phyloP scores from a whole-genome alignment of 164 flowering plant species.

The Vitis rotundifolia region DNA sequence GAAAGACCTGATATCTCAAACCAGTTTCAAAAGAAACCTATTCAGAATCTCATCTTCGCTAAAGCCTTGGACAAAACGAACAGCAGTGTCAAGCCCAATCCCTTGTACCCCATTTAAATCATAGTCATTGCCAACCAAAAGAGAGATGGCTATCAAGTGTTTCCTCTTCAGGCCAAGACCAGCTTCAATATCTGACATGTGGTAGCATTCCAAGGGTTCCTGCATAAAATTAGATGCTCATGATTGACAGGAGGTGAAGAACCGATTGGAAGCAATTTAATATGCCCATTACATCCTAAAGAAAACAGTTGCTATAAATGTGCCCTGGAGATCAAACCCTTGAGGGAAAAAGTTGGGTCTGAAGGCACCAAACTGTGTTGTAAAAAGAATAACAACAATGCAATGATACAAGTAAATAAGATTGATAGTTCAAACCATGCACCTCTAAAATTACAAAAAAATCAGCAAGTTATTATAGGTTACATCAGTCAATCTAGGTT shows the following conservation, averaged over 20 bases:
- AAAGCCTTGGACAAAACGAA: conserved; percentile 68
- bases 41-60: conserved; percentile 70
- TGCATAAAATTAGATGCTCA: conserved; percentile 38
- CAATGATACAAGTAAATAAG: neutral
- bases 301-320: neutral
- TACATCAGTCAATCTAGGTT: no score
- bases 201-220: conserved; percentile 94
- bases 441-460: no score
- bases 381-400: neutral
- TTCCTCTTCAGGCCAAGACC: conserved; percentile 84
- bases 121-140: conserved; percentile 90
- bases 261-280: conserved; percentile 7
- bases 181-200: conserved; percentile 77
- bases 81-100: conserved; percentile 77
- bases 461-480: no score
- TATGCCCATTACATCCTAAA: neutral
- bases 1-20: neutral
- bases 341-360: neutral
- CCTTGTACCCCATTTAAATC: conserved; percentile 82
- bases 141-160: conserved; percentile 82
- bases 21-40: conserved; percentile 40
- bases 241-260: conserved; percentile 12
- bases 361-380: neutral
- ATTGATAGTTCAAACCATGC: no score
- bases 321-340: neutral